A percentile compares a stretch with the other conserved stretches of the same genome.
Conservation (phyloP, 768 basidiomycete genomes). For the Panaeolus papilionaceus region DNA sequence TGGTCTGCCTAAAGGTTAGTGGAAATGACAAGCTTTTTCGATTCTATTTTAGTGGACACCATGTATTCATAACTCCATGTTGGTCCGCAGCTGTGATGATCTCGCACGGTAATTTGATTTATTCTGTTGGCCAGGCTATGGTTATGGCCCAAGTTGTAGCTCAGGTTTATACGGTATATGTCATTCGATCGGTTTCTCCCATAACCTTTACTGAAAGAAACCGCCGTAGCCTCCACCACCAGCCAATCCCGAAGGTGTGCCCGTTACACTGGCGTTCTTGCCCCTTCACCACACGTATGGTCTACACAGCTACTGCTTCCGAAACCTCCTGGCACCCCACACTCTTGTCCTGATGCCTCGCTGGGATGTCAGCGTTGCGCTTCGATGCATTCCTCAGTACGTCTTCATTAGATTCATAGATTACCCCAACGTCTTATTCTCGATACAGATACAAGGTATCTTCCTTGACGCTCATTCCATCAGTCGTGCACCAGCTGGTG, state of each 20-base stretch:
- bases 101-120: slow-evolving; percentile 67
- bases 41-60: background rate
- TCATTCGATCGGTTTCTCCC: slow-evolving; percentile 3
- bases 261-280: slow-evolving; percentile 60
- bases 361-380: slow-evolving; percentile 61
- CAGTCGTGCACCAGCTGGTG: slow-evolving; percentile 68
- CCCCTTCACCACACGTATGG: slow-evolving; percentile 76
- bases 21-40: background rate
- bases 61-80: background rate
- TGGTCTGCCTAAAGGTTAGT: slow-evolving; percentile 73
- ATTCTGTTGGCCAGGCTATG: slow-evolving; percentile 45
- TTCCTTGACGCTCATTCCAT: slow-evolving; percentile 60
- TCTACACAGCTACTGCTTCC: slow-evolving; percentile 58
- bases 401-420: slow-evolving; percentile 21
- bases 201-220: background rate
- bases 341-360: slow-evolving; percentile 62
- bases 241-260: slow-evolving; percentile 49
- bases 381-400: slow-evolving; percentile 66
- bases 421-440: background rate
- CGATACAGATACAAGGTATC: slow-evolving; percentile 59
- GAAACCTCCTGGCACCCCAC: slow-evolving; percentile 47
- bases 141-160: slow-evolving; percentile 35
- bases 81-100: slow-evolving; percentile 68
- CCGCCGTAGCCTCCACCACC: slow-evolving; percentile 42
- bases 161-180: slow-evolving; percentile 47